These are phyloP conservation scores for Excoecaria cochinchinensis DNA, from an alignment of 345 rosid species.

Conservation along the genomic window DNA sequence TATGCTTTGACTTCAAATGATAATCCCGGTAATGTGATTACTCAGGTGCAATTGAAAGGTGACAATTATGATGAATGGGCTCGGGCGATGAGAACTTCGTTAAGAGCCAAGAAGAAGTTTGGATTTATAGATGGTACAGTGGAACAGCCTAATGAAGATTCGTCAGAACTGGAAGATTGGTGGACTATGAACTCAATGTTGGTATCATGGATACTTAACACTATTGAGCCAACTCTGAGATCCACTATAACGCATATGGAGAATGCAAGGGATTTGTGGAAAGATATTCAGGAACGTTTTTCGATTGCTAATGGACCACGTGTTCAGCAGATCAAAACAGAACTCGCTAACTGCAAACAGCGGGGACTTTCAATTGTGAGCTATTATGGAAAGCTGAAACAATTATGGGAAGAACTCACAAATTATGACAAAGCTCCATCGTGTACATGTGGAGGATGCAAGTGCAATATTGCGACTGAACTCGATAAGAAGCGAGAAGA, in stretches of 20 bases:
- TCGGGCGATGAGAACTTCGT: neutral
- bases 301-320: neutral
- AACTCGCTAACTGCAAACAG: conserved; percentile 1
- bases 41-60: conserved; percentile 8
- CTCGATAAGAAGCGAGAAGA: neutral
- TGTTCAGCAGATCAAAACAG: neutral
- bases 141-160: neutral
- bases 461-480: neutral
- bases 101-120: conserved; percentile 19
- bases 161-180: neutral
- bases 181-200: conserved; percentile 6
- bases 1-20: neutral
- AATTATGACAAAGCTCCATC: neutral
- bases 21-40: neutral
- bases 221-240: neutral
- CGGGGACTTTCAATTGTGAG: neutral
- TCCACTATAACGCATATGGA: conserved; percentile 1
- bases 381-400: neutral
- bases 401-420: neutral
- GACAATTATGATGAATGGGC: conserved; percentile 24
- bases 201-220: neutral
- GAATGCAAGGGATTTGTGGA: neutral
- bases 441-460: conserved; percentile 1
- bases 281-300: conserved; percentile 9
- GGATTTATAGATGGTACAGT: conserved; percentile 13